These are phyloP conservation scores for Abrus pulchellus DNA, from an alignment of 306 rosid species.

Conservation along the genomic window DNA sequence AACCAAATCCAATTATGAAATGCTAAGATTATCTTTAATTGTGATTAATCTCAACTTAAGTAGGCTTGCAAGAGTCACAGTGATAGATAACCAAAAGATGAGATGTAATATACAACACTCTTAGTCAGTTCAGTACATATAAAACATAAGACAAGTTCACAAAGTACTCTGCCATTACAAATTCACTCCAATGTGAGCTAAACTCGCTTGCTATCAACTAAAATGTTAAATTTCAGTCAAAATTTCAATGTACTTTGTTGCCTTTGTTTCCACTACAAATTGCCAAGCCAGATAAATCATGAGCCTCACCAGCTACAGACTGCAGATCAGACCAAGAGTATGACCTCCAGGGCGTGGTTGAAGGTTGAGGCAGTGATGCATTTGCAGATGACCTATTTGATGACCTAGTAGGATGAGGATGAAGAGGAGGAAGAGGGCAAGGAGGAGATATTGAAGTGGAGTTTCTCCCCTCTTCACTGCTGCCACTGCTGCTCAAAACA, in stretches of 20 bases:
- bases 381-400: slow-evolving; percentile 48
- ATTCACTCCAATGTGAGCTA: slow-evolving; percentile 39
- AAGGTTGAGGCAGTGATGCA: slow-evolving; percentile 50
- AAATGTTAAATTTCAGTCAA: slow-evolving; percentile 38
- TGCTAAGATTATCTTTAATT: no score
- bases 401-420: slow-evolving; percentile 53
- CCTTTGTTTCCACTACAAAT: slow-evolving; percentile 59
- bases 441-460: slow-evolving; percentile 61
- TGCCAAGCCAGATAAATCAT: slow-evolving; percentile 62
- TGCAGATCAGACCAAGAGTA: slow-evolving; percentile 79
- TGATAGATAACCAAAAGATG: slow-evolving; percentile 19
- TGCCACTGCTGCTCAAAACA: slow-evolving; percentile 44
- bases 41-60: background rate
- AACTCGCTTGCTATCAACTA: slow-evolving; percentile 37
- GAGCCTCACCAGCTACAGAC: slow-evolving; percentile 50
- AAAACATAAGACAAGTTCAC: slow-evolving; percentile 43
- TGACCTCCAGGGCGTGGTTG: slow-evolving; percentile 65
- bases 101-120: slow-evolving; percentile 40
- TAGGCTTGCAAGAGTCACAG: background rate
- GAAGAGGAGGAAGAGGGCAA: slow-evolving; percentile 73
- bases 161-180: slow-evolving; percentile 39
- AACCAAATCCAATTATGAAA: background rate
- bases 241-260: slow-evolving; percentile 51
- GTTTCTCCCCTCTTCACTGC: slow-evolving; percentile 52
- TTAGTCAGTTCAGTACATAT: slow-evolving; percentile 17